Evolutionary conservation across 352 stramenopile species (phyloP).

Genomic region (Poterioochromonas sp.): DNA sequence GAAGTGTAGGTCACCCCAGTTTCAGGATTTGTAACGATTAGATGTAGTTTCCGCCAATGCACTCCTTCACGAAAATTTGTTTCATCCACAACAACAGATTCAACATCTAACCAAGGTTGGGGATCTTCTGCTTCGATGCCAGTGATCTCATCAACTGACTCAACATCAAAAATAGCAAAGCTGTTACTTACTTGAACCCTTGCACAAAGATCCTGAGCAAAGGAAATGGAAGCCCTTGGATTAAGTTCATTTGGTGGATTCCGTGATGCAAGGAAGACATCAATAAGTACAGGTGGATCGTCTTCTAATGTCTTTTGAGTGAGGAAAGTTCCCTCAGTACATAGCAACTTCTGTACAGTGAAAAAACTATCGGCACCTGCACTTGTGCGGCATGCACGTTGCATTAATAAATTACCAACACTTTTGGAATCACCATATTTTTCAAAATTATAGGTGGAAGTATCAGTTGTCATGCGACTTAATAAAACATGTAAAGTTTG

Average conservation of each 20-base stretch:
- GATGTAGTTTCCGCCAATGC: constrained; percentile 7
- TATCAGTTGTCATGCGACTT: neutral
- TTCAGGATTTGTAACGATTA: neutral
- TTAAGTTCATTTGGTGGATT: neutral
- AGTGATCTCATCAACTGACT: neutral
- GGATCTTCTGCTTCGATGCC: neutral
- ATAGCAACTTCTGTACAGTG: constrained; percentile 10
- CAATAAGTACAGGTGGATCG: constrained; percentile 12
- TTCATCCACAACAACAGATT: constrained; percentile 17
- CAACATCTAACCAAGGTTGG: constrained; percentile 5
- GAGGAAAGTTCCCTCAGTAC: constrained; percentile 6
- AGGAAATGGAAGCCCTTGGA: neutral
- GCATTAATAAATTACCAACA: neutral
- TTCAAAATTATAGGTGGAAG: neutral
- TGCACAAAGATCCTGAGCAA: neutral
- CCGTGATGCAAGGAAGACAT: neutral
- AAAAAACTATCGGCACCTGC: constrained; percentile 21
- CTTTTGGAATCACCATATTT: neutral
- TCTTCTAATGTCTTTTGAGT: neutral
- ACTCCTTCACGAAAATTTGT: neutral
- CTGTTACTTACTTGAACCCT: neutral
- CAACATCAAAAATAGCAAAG: constrained; percentile 14
- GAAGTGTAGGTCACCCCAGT: no score
- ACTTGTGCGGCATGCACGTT: neutral
- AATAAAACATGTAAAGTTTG: neutral